These are phyloP conservation scores for Fusarium miscanthi DNA, from an alignment of 2,329 filamentous ascomycete genomes.

Conservation along the genomic window DNA sequence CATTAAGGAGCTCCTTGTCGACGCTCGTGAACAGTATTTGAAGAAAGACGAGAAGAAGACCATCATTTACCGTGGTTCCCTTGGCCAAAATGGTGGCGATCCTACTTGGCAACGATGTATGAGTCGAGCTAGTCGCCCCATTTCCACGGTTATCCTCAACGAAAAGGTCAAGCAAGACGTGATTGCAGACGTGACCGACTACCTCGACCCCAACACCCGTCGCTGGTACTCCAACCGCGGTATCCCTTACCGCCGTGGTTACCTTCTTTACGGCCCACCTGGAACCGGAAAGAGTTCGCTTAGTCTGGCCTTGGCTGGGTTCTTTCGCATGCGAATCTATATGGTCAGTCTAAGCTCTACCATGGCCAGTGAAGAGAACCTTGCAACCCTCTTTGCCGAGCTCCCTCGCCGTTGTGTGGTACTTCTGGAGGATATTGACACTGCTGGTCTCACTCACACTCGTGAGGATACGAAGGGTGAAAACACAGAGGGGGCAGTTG, in stretches of 20 bases:
- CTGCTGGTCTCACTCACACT: conserved; percentile 74
- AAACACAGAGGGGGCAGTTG: conserved; percentile 35
- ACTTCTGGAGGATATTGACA: conserved; percentile 81
- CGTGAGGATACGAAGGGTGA: conserved; percentile 54
- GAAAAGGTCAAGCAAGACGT: conserved; percentile 69
- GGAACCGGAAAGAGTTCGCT: conserved; percentile 83
- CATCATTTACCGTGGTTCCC: conserved; percentile 70
- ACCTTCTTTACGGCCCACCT: conserved; percentile 82
- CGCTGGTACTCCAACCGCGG: conserved; percentile 88
- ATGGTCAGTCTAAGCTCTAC: conserved; percentile 75
- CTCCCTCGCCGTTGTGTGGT: conserved; percentile 78
- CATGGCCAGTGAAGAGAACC: conserved; percentile 72
- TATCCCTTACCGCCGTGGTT: conserved; percentile 87
- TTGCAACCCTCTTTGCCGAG: conserved; percentile 71
- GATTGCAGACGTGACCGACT: conserved; percentile 70
- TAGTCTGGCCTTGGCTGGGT: conserved; percentile 75
- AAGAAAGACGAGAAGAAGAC: conserved; percentile 71
- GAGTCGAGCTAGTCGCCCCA: conserved; percentile 68
- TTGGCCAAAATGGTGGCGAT: conserved; percentile 54
- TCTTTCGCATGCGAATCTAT: conserved; percentile 77
- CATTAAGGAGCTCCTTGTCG: conserved; percentile 70
- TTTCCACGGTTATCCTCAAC: conserved; percentile 74
- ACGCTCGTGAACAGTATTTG: conserved; percentile 66
- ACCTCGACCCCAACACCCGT: conserved; percentile 69
- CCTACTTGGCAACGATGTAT: conserved; percentile 71